Evolutionary conservation across 805 yeast genomes (phyloP), one percentile per base, ranked within the genome.

Genomic region (Cyberlindnera xylosilytica): DNA sequence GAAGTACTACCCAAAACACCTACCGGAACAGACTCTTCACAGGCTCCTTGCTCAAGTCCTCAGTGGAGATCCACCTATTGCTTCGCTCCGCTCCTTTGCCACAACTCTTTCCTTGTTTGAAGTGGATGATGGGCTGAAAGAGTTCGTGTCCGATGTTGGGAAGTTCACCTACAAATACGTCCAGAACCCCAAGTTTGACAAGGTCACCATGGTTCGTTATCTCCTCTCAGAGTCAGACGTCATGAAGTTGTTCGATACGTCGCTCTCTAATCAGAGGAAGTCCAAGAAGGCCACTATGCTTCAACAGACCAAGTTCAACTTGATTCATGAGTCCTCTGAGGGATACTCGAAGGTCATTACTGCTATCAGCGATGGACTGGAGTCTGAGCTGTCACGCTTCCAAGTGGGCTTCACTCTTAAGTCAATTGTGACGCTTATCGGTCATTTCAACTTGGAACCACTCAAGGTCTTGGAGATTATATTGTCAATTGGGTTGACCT

Each of bases 401-500:
- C 72, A 76, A 51, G 63, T 78, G 1, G 62, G 66, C 1, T 69
- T 67, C 39, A 70, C 76, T 9, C 57, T 72, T 9, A 61, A 71
- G n/a, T 69, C 73, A 6, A 65, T 84, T 13, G 74, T 77, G 36
- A 69, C 71, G 22, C 56, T 84, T 6, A 82, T 83, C 41, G 96
- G 93, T 1, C 87, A 83, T 57, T 88, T 78, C 58, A 74, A 74
- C 39, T 68, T 89, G 38, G 96, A 90, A 54, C 81, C 91, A 1
- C 73, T 76, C 39, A 71, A 90, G 45, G 76, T 79, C 20, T 68
- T 89, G 38, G 86, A 87, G 50, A 43, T 86, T 1, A 47, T 86
- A 8, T 53, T 89, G 26, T 79, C 78, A 36, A 54, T 85, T 2
- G 73, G 74, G 37, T 54, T 76, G 3, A 64, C 66, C 39, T 66